Evolutionary conservation across 2,329 filamentous ascomycete species (phyloP).

Genomic region (Davidsoniella virescens): DNA sequence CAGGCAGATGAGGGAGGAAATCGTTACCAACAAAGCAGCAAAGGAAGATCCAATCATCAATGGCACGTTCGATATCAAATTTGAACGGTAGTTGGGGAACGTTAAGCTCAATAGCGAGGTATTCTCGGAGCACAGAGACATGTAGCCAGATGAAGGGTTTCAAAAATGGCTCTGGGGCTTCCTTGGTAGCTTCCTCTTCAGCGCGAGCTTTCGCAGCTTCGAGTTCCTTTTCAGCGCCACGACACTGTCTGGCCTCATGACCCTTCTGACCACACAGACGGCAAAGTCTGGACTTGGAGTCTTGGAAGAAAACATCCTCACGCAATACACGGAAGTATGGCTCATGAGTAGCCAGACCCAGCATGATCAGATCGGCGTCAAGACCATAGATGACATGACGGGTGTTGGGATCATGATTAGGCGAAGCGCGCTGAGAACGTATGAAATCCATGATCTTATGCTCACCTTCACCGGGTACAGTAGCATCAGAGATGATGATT

Average conservation of each 20-base stretch:
- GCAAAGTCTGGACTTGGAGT: conserved; percentile 68
- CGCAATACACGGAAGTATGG: conserved; percentile 90
- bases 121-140: conserved; percentile 80
- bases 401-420: conserved; percentile 90
- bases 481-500: conserved; percentile 95
- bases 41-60: conserved; percentile 98
- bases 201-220: conserved; percentile 11
- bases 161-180: conserved; percentile 29
- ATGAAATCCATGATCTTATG: conserved; percentile 99
- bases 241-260: conserved; percentile 76
- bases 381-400: conserved; percentile 95
- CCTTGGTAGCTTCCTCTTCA: conserved; percentile 16
- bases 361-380: conserved; percentile 97
- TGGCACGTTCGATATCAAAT: conserved; percentile 83
- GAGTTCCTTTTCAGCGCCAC: conserved; percentile 68
- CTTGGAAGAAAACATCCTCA: conserved; percentile 91
- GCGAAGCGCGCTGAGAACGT: conserved; percentile 76
- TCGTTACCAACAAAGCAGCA: conserved; percentile 99
- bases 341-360: conserved; percentile 91
- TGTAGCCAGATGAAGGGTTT: conserved; percentile 99
- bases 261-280: conserved; percentile 83
- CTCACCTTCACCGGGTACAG: conserved; percentile 92
- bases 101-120: conserved; percentile 76
- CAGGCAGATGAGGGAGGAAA: conserved; percentile 93
- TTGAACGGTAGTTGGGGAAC: conserved; percentile 69